Base-by-base conservation (phyloP, 345 rosid genomes). In the Cardamine occulta region DNA sequence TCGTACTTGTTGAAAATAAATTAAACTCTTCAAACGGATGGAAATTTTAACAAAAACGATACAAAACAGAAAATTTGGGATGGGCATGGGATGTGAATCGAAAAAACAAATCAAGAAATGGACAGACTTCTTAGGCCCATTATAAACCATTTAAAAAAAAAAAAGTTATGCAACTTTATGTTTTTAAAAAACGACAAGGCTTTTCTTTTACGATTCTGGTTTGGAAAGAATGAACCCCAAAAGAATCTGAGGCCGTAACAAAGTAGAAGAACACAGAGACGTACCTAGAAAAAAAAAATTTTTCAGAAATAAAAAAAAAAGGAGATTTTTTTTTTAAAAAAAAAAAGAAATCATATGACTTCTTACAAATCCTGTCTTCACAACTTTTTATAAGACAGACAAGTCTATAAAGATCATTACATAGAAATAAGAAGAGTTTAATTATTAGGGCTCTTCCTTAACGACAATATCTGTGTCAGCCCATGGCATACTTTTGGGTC, bases 401-500 rank as follows among this genome's bases (percentile, higher is more conserved):
- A 62, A 54, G 75, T 70, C 70, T 62, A 69, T 54, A 55, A 75
- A 70, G 60, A 63, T 71, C 74, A 80, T 76, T 82, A 73, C 81
- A 85, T 53, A 65, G 68, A 80, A 60, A 48, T 61, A 19, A 61
- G 53, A 68, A 75, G 75, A 81, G 59, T 63, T 35, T 6, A 59
- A 42, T 73, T 68, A 77, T 58, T 66, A n/a, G 80, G 62, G 59
- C 42, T 52, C 39, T 66, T 74, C 68, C 45, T 42, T 47, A n/a
- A 29, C 42, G 70, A 8, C 39, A 13, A 14, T 29, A 28, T 12
- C 11, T 53, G 49, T 26, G 71, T 76, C 60, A 91, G 84, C 98
- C 98, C 98, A 93, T 93, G 63, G 95, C 98, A 63, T 93, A 93
- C 86, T 93, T 91, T 84, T 93, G 97, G 78, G 98, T 91, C 98